Conservation (phyloP, 2,329 filamentous ascomycete genomes). For the Nigrospora oryzae region DNA sequence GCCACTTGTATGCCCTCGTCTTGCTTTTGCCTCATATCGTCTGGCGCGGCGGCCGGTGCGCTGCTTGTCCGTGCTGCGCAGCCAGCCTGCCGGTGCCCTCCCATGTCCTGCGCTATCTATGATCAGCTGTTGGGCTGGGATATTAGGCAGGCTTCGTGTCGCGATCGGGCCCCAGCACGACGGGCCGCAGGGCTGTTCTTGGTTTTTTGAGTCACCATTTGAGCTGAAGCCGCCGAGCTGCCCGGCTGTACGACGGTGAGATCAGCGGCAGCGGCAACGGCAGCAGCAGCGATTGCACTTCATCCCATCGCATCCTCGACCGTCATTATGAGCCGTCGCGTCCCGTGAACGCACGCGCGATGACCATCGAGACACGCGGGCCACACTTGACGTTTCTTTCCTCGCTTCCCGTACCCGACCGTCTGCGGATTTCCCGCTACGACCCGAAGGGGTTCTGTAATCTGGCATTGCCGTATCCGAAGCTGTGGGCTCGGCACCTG, state of each 20-base stretch:
- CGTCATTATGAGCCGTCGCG: no score
- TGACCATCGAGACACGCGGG: no score
- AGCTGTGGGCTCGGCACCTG: slow-evolving; percentile 13
- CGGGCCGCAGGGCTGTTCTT: slow-evolving; percentile 5
- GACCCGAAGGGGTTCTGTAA: slow-evolving; percentile 8
- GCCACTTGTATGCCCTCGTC: no score
- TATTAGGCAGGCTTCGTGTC: slow-evolving; percentile 13
- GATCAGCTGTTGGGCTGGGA: background rate
- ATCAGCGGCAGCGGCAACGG: slow-evolving; percentile 11
- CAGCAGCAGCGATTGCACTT: background rate
- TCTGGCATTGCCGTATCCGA: slow-evolving; percentile 10
- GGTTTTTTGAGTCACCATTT: slow-evolving; percentile 9
- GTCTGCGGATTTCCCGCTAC: slow-evolving; percentile 2
- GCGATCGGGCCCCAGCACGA: slow-evolving; percentile 12
- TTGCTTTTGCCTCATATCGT: no score
- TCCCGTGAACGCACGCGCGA: no score
- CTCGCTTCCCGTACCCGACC: background rate
- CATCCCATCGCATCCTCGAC: background rate
- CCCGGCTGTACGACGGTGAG: slow-evolving; percentile 21
- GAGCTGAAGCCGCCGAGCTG: slow-evolving; percentile 11
- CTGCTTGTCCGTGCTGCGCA: no score
- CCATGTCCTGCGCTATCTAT: no score
- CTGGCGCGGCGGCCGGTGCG: no score
- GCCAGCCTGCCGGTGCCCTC: no score
- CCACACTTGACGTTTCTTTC: no score